Evolutionary conservation across 495 filamentous ascomycete genomes (phyloP).

Genomic region (Aspergillus olivimuriae): DNA sequence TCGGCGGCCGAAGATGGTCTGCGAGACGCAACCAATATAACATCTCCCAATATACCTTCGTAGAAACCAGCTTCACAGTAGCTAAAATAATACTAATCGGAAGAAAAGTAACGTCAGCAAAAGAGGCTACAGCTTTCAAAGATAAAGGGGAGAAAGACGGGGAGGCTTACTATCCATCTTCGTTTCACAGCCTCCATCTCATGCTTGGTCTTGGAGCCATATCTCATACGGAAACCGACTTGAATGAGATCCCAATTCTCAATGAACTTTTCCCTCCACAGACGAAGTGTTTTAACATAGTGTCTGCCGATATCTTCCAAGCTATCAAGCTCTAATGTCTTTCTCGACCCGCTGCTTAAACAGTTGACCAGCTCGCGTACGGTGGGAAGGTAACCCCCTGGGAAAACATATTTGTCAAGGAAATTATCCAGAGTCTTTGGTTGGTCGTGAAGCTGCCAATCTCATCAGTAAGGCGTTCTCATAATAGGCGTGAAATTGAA

Average conservation of each 20-base stretch:
- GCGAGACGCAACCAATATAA: not conserved
- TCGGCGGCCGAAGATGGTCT: not conserved
- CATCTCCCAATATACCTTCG: slow-evolving; percentile 2
- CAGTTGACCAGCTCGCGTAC: slow-evolving; percentile 53
- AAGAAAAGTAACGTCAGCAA: too few species aligned
- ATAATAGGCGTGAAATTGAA: too few species aligned
- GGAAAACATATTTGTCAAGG: slow-evolving; percentile 68
- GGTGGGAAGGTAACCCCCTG: slow-evolving; percentile 62
- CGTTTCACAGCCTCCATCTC: slow-evolving; percentile 2
- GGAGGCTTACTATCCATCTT: slow-evolving; percentile 3
- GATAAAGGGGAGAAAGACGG: not conserved
- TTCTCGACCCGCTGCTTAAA: slow-evolving; percentile 22
- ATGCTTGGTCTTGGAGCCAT: not conserved
- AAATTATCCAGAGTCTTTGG: slow-evolving; percentile 41
- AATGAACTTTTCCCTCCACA: slow-evolving; percentile 5
- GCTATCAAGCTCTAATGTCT: not conserved
- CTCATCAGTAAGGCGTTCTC: too few species aligned
- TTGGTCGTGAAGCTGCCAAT: slow-evolving; percentile 19
- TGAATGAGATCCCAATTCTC: slow-evolving; percentile 1
- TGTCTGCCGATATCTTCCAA: not conserved
- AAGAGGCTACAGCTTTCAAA: too few species aligned
- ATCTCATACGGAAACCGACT: not conserved
- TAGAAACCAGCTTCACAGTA: slow-evolving; percentile 50
- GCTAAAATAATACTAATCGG: slow-evolving; percentile 5
- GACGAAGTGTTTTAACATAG: slow-evolving; percentile 1